phyloP scores from a whole-genome alignment of 169 alveolate species.

The Blepharisma undulans region DNA sequence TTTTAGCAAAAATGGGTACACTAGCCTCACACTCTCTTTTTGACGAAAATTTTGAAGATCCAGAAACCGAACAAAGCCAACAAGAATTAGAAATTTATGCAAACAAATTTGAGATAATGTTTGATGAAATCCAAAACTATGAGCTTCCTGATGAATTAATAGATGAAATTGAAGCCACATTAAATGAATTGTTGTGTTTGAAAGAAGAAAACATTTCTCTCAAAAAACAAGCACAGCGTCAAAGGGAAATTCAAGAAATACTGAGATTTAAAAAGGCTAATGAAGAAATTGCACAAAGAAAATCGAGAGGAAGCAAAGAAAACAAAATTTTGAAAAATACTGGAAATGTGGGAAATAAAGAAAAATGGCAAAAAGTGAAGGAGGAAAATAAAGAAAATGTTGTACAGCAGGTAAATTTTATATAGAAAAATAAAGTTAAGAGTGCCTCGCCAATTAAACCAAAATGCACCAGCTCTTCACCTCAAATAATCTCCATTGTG shows the following conservation, averaged over 20 bases:
- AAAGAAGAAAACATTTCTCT: background rate
- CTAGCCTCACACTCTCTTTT: background rate
- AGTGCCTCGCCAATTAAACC: background rate
- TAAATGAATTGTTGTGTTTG: background rate
- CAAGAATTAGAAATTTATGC: background rate
- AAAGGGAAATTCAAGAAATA: background rate
- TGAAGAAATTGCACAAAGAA: background rate
- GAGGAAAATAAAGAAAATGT: background rate
- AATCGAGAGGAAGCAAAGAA: background rate
- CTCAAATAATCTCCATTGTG: background rate
- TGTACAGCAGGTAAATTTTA: background rate
- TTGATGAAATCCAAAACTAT: background rate
- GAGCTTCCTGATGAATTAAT: background rate
- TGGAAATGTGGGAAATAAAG: background rate
- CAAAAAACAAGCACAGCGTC: background rate
- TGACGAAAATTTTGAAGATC: background rate
- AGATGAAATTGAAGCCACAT: background rate
- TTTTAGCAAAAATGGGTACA: background rate
- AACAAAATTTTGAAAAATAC: background rate
- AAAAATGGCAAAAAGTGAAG: background rate
- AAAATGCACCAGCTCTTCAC: background rate
- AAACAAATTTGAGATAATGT: background rate
- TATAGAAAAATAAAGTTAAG: background rate
- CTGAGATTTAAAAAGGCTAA: background rate
- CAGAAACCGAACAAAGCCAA: background rate